These are phyloP conservation scores for Leccinum solheimii DNA, from an alignment of 1,284 basidiomycete species.

Conservation along the genomic window DNA sequence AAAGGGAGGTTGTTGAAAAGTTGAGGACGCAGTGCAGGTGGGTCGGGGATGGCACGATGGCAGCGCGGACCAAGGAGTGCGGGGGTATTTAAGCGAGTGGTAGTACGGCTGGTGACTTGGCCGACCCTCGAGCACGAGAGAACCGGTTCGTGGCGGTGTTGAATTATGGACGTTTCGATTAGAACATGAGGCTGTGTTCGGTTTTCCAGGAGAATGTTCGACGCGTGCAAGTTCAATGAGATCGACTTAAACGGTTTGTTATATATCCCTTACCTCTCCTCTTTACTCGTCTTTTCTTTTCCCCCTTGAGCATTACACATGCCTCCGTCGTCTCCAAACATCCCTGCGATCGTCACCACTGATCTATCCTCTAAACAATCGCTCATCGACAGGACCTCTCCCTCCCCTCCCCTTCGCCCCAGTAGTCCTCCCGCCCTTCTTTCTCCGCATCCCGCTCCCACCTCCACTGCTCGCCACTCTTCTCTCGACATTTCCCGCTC, in stretches of 20 bases:
- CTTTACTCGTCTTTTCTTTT: background rate
- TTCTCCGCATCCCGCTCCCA: slow-evolving; percentile 16
- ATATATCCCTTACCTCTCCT: slow-evolving; percentile 1
- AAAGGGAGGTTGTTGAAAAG: slow-evolving; percentile 19
- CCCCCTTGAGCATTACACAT: slow-evolving; percentile 12
- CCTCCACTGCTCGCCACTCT: background rate
- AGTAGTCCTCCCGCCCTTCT: slow-evolving; percentile 23
- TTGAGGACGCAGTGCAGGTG: background rate
- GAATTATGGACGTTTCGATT: slow-evolving; percentile 15
- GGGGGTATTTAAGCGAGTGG: slow-evolving; percentile 4
- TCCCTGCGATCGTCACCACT: slow-evolving; percentile 38
- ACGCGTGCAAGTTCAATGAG: slow-evolving; percentile 3
- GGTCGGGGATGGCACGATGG: background rate
- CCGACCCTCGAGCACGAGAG: background rate
- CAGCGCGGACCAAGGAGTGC: background rate
- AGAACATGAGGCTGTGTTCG: slow-evolving; percentile 32
- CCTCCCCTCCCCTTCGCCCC: background rate
- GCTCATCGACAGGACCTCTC: slow-evolving; percentile 11
- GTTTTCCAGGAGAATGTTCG: slow-evolving; percentile 34
- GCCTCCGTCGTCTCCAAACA: slow-evolving; percentile 23
- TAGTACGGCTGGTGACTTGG: background rate
- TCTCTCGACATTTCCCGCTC: slow-evolving; percentile 27
- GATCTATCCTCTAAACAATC: slow-evolving; percentile 36
- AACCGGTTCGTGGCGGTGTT: slow-evolving; percentile 15
- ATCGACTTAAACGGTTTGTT: background rate